A percentile compares a stretch with the other conserved stretches of the same genome.
Evolutionary conservation across 768 basidiomycete species (phyloP).

Genomic region (Lentinula lateritia): DNA sequence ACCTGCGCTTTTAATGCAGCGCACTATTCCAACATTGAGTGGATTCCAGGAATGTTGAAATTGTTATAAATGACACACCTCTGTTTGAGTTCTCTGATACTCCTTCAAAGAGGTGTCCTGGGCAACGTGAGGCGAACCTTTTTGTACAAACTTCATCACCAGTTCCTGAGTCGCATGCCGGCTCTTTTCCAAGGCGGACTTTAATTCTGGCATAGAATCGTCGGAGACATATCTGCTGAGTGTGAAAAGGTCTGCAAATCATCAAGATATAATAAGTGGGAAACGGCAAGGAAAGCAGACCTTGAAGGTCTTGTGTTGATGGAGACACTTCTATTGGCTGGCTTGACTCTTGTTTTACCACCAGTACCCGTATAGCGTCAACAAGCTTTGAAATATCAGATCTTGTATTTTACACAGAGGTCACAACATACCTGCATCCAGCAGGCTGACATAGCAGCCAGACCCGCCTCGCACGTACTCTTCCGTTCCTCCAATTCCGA

Average conservation of each 20-base stretch:
- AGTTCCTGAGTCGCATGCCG: slow-evolving; percentile 54
- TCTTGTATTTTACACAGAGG: slow-evolving; percentile 1
- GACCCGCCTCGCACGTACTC: slow-evolving; percentile 60
- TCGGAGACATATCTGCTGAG: slow-evolving; percentile 33
- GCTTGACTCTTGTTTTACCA: slow-evolving; percentile 17
- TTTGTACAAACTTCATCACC: slow-evolving; percentile 49
- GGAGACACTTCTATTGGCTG: slow-evolving; percentile 44
- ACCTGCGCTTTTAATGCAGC: slow-evolving; percentile 55
- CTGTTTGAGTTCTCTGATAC: slow-evolving; percentile 51
- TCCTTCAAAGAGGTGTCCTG: slow-evolving; percentile 34
- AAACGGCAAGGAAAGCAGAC: slow-evolving; percentile 20
- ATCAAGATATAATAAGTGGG: slow-evolving; percentile 5
- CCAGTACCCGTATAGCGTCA: slow-evolving; percentile 55
- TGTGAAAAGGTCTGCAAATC: slow-evolving; percentile 38
- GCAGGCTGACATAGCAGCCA: slow-evolving; percentile 71
- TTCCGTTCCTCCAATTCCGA: slow-evolving; percentile 62
- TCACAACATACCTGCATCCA: slow-evolving; percentile 62
- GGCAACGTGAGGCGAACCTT: slow-evolving; percentile 24
- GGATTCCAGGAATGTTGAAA: slow-evolving; percentile 2
- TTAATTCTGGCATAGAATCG: slow-evolving; percentile 30
- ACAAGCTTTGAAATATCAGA: slow-evolving; percentile 42
- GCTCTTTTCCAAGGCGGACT: slow-evolving; percentile 45
- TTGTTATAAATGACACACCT: slow-evolving; percentile 37
- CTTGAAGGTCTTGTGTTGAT: slow-evolving; percentile 34
- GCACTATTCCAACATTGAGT: slow-evolving; percentile 34